Evolutionary conservation across 2,329 filamentous ascomycete genomes (phyloP).

Genomic region (Curvularia verruculosa): DNA sequence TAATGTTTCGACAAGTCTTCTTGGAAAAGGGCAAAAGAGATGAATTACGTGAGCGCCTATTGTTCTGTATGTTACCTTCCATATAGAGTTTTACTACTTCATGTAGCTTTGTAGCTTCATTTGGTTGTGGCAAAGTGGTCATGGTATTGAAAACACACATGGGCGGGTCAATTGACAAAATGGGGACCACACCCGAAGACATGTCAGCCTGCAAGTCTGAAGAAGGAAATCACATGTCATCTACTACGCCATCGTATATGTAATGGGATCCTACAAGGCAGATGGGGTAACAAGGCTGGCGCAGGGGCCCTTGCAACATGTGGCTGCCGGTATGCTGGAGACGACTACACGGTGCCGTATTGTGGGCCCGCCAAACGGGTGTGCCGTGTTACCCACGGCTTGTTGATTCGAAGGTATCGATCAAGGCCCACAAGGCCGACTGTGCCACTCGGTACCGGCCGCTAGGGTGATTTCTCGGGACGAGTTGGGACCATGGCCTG

Average conservation of each 20-base stretch:
- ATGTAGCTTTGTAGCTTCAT: background rate
- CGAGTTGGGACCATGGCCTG: background rate
- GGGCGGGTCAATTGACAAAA: background rate
- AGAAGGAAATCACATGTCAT: background rate
- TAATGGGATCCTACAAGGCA: background rate
- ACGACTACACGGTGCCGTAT: constrained; percentile 6
- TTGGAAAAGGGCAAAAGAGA: no score
- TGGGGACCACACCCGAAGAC: background rate
- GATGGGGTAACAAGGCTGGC: background rate
- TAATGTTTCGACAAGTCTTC: no score
- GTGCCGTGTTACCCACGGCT: constrained; percentile 14
- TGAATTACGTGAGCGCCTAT: no score
- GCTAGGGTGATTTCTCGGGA: constrained; percentile 3
- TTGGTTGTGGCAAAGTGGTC: background rate
- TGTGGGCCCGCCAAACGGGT: constrained; percentile 4
- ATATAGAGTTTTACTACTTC: background rate
- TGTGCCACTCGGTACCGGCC: constrained; percentile 4
- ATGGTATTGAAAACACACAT: background rate
- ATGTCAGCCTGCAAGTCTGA: background rate
- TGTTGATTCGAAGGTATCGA: constrained; percentile 2
- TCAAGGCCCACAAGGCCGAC: constrained; percentile 5
- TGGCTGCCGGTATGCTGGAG: constrained; percentile 5
- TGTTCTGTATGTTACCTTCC: no score
- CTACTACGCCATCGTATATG: background rate
- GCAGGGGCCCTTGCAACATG: constrained; percentile 4